Percentiles rank a stretch among this genome's conserved stretches.
phyloP scores from a whole-genome alignment of 768 basidiomycete genomes.

The Cystofilobasidium capitatum region DNA sequence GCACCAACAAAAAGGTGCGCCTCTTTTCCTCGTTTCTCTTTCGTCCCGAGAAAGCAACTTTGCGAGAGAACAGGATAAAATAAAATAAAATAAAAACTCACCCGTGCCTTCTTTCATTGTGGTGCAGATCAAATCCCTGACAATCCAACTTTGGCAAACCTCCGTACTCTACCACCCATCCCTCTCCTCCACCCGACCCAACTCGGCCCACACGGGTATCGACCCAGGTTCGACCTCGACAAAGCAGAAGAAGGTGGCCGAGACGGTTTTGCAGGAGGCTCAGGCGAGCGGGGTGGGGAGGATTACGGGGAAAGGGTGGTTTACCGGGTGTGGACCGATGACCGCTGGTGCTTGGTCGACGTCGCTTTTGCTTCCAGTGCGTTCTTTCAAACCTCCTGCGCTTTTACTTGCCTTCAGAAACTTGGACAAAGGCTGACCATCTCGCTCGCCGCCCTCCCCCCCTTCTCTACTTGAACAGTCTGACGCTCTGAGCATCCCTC shows the following conservation, averaged over 20 bases:
- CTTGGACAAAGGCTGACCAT: background rate
- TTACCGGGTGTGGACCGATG: slow-evolving; percentile 65
- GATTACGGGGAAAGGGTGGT: slow-evolving; percentile 79
- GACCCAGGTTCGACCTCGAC: slow-evolving; percentile 57
- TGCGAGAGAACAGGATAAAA: background rate
- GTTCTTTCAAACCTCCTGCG: slow-evolving; percentile 32
- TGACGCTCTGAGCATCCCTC: slow-evolving; percentile 58
- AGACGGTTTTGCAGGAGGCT: slow-evolving; percentile 57
- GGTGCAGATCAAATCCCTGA: slow-evolving; percentile 51
- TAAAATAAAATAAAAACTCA: background rate
- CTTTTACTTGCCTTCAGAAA: background rate
- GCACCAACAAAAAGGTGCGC: slow-evolving; percentile 50
- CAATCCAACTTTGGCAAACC: slow-evolving; percentile 56
- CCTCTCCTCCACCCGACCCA: slow-evolving; percentile 35
- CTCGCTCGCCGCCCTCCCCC: background rate
- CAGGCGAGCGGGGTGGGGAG: slow-evolving; percentile 55
- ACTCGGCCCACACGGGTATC: slow-evolving; percentile 12
- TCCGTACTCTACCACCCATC: slow-evolving; percentile 56
- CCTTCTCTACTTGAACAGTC: slow-evolving; percentile 49
- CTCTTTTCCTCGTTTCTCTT: background rate
- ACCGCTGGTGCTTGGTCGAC: slow-evolving; percentile 58
- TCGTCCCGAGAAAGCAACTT: background rate
- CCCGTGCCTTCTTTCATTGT: background rate
- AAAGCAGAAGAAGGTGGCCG: slow-evolving; percentile 55
- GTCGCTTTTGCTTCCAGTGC: slow-evolving; percentile 63